Percentiles rank a stretch among this genome's conserved stretches.
Conservation (phyloP, 2,329 filamentous ascomycete species). For the Botrytis cinerea region DNA sequence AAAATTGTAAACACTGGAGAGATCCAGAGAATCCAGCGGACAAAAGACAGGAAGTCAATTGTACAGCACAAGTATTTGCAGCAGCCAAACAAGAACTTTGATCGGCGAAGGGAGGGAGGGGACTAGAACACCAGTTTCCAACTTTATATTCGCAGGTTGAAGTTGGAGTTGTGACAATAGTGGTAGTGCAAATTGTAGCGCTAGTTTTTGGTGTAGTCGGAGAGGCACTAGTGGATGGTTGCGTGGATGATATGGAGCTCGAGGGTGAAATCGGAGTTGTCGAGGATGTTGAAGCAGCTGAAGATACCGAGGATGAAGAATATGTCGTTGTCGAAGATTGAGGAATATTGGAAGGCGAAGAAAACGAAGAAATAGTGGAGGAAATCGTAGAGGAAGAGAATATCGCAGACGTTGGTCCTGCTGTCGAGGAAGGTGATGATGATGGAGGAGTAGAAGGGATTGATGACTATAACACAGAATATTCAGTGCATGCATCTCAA, state of each 20-base stretch:
- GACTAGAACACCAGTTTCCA: conserved; percentile 55
- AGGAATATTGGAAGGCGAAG: conserved; percentile 7
- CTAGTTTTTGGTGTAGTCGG: conserved; percentile 28
- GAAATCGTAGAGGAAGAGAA: conserved; percentile 20
- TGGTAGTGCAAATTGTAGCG: conserved; percentile 50
- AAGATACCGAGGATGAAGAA: conserved; percentile 7
- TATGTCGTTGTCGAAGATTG: conserved; percentile 12
- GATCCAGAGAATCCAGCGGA: conserved; percentile 53
- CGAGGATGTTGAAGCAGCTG: background rate
- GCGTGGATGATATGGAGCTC: conserved; percentile 12
- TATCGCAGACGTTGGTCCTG: conserved; percentile 9
- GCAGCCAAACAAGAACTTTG: conserved; percentile 46
- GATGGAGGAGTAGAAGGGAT: background rate
- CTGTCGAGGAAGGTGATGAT: background rate
- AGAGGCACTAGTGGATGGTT: conserved; percentile 23
- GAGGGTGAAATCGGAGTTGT: background rate
- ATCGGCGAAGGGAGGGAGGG: conserved; percentile 52
- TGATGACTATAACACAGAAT: background rate
- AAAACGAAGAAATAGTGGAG: background rate
- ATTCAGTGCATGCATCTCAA: background rate
- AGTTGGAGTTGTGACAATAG: conserved; percentile 44
- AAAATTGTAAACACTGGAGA: conserved; percentile 54
- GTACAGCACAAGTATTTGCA: conserved; percentile 47
- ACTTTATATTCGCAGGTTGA: conserved; percentile 56
- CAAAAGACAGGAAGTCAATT: conserved; percentile 54